Base-by-base conservation (phyloP, 768 basidiomycete genomes). In the Podaxis sp. region DNA sequence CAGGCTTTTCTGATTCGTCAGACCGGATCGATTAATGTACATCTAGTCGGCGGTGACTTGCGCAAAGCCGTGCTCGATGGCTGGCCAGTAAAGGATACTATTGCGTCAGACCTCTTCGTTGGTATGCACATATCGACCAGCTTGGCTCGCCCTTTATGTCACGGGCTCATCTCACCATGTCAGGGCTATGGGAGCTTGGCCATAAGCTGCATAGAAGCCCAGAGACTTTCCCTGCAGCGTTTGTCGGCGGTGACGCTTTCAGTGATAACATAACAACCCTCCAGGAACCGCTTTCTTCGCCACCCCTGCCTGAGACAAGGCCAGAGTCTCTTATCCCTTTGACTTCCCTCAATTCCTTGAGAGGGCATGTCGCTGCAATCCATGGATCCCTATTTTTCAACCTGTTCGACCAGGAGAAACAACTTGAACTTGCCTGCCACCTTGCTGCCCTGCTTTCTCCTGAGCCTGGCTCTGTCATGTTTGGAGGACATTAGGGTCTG, bases 101-200 rank as follows among this genome's bases (percentile, higher is more conserved):
- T 79, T 7, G 77, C 71, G 5, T 76, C 71, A 18, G 77, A 78
- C 61, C 65, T 79, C n/a, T 62, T 63, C 2, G 64, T 59, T 69
- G 72, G 76, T 73, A 46, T n/a, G 55, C 42, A 32, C 18, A 18
- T 18, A 27, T 35, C 0, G 27, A 11, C 18, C 36, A 48, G 5
- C 2, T 42, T 50, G 3, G 3, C 25, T 18, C n/a, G 27, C 23
- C 28, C 44, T 9, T 18, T 16, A 23, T 66, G 7, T 1, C 28
- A 13, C 10, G 10, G 35, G n/a, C 13, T 18, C 16, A 55, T n/a
- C 5, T 14, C 2, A 4, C 18, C 13, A 9, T 10, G 4, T 18
- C 9, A 86, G 86, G 72, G 7, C 82, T 84, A 62, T 88, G 85
- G 86, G 75, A 82, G 3, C 73, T 80, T 4, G n/a, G n/a, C n/a